A percentile compares a stretch with the other conserved stretches of the same genome.
phyloP scores from a whole-genome alignment of 202 grass and related monocot species.

The Zizania palustris region DNA sequence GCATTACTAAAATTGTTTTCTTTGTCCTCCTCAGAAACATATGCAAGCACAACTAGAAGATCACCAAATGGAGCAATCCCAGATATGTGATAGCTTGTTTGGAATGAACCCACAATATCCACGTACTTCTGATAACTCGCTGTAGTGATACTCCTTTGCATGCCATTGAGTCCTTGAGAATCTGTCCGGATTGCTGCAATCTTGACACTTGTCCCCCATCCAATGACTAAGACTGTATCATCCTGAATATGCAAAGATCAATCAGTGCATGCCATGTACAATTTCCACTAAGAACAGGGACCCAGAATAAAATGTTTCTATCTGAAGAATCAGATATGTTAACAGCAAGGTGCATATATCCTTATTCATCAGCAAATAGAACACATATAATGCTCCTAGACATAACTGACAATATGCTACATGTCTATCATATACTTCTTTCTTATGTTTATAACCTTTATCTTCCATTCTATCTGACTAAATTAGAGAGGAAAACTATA shows the following conservation, averaged over 20 bases:
- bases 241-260: conserved; percentile 55
- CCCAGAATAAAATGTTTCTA: background rate
- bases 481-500: background rate
- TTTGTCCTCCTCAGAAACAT: conserved; percentile 77
- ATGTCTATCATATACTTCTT: background rate
- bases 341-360: background rate
- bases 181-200: conserved; percentile 84
- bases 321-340: conserved; percentile 8
- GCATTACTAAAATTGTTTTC: conserved; percentile 59
- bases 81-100: conserved; percentile 92
- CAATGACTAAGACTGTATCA: conserved; percentile 94
- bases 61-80: conserved; percentile 96
- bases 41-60: conserved; percentile 86
- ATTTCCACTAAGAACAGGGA: conserved; percentile 5
- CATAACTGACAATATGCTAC: background rate
- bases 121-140: conserved; percentile 77
- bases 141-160: conserved; percentile 63
- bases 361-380: background rate
- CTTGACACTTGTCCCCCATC: conserved; percentile 92
- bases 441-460: background rate
- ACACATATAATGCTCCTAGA: background rate
- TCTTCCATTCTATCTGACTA: background rate
- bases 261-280: conserved; percentile 39
- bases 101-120: conserved; percentile 97
- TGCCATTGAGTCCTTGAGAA: conserved; percentile 73